Percentiles rank a stretch among this genome's conserved stretches.
phyloP scores from a whole-genome alignment of 2,329 filamentous ascomycete species.

The Aspergillus flavus region DNA sequence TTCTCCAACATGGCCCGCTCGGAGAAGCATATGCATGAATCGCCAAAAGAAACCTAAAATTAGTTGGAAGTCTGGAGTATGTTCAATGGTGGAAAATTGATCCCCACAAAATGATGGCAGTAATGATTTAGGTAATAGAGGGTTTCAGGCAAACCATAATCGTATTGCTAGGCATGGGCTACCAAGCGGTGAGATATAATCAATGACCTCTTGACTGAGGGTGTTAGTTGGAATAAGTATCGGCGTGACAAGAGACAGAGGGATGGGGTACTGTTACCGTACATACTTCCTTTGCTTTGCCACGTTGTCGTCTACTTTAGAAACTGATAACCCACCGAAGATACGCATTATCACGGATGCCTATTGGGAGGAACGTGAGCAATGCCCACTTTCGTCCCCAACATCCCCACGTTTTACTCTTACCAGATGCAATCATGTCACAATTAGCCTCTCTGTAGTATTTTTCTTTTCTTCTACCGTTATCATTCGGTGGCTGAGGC shows the following conservation, averaged over 20 bases:
- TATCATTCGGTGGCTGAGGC: slow-evolving; percentile 1
- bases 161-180: neutral
- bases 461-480: neutral
- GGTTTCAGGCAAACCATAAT: neutral
- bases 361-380: neutral
- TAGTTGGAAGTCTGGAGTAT: neutral
- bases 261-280: neutral
- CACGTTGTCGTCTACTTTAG: neutral
- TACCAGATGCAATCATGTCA: slow-evolving; percentile 3
- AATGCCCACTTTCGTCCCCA: neutral
- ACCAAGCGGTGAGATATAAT: neutral
- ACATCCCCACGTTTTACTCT: neutral
- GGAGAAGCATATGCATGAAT: neutral
- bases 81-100: slow-evolving; percentile 6
- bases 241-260: neutral
- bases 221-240: neutral
- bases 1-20: neutral
- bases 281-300: neutral
- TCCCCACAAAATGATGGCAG: neutral
- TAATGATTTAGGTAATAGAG: slow-evolving; percentile 1
- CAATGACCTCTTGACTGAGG: neutral
- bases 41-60: neutral
- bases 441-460: neutral
- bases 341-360: neutral
- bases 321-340: neutral